These are phyloP conservation scores for Malassezia caprae DNA, from an alignment of 1,284 basidiomycete genomes.

Conservation along the genomic window DNA sequence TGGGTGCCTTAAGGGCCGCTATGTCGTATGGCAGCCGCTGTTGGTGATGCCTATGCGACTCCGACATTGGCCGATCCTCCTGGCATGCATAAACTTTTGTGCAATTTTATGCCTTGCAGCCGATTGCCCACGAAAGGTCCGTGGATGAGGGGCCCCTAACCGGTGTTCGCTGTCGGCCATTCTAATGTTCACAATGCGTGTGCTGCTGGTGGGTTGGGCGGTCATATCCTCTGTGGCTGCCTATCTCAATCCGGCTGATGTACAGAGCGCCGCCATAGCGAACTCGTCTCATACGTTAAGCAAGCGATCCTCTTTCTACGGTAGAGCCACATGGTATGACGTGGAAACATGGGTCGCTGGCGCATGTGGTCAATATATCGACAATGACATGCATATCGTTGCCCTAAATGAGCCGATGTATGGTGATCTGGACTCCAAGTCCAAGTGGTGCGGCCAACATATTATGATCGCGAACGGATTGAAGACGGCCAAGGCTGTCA, in stretches of 20 bases:
- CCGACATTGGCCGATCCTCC: background rate
- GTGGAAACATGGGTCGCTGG: constrained; percentile 34
- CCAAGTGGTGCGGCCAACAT: constrained; percentile 31
- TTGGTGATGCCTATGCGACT: background rate
- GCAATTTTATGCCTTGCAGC: background rate
- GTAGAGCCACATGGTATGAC: constrained; percentile 36
- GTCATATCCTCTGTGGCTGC: background rate
- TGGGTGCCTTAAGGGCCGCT: background rate
- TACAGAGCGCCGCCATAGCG: background rate
- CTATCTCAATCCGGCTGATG: background rate
- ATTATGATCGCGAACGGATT: constrained; percentile 33
- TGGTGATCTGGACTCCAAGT: constrained; percentile 23
- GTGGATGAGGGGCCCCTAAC: background rate
- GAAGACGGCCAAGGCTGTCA: constrained; percentile 26
- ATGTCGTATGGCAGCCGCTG: background rate
- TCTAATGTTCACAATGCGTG: background rate
- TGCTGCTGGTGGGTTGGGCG: background rate
- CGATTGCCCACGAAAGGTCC: background rate
- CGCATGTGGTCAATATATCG: constrained; percentile 31
- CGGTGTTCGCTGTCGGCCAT: background rate
- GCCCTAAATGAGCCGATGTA: constrained; percentile 41
- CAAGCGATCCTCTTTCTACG: constrained; percentile 20
- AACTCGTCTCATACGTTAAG: background rate
- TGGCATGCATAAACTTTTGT: background rate
- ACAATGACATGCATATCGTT: constrained; percentile 28